Evolutionary conservation across 1,284 basidiomycete species (phyloP), one percentile per base, ranked within the genome.

Genomic region (Neolentinus lepideus): DNA sequence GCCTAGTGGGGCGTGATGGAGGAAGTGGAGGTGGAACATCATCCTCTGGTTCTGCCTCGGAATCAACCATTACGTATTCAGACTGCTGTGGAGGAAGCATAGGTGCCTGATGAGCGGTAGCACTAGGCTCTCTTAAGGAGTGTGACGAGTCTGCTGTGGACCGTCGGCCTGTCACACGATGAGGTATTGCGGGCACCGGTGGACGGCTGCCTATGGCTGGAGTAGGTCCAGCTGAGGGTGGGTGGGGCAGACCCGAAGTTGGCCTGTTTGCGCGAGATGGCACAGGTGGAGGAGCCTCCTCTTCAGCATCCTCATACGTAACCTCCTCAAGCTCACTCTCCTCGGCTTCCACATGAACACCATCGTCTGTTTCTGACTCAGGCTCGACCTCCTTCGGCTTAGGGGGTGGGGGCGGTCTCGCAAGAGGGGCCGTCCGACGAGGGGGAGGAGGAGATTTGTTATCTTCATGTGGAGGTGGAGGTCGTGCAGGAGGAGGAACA

Each of bases 301-400:
- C 75, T 55, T 77, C 76, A 1, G 71, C 77, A 57, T 85, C 81
- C 52, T 79, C 78, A 57, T 82, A 72, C 2, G 67, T 71, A 16
- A 85, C 76, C 59, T 86, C 84, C 61, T 87, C 85, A 8, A 81
- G 70, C 65, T 88, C 84, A 60, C 81, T 85, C 59, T 85, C 83
- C 62, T 87, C 85, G 4, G 77, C 79, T 57, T 85, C 84, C 14
- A 82, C 78, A 46, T 75, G 75, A 24, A 84, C 81, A 19, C 78
- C 79, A 56, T 87, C 85, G 22, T 84, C 81, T 8, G 79, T 79
- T 48, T 71, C 76, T 29, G 67, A 66, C 56, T 79, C 78, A 14
- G 71, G 70, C n/a, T 80, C 77, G 1, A 64, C 64, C 25, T 75
- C 76, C 47, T 67, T 65, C 2, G 66, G 60, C 22, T 68, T 53